phyloP scores from a whole-genome alignment of 108 stramenopile genomes.

The Mediolabrus comicus region DNA sequence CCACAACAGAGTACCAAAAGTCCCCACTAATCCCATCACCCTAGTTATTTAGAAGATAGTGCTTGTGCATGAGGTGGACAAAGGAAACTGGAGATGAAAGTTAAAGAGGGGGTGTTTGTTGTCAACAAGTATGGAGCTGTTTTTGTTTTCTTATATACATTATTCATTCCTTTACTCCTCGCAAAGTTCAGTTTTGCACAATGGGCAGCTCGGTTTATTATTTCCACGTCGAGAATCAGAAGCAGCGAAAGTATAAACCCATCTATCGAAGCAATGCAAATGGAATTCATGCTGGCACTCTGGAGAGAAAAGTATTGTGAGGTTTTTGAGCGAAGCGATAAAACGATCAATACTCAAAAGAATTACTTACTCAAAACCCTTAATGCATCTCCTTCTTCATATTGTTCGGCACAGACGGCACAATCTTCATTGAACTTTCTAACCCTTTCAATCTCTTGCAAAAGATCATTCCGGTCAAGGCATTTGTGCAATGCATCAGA shows the following conservation, averaged over 20 bases:
- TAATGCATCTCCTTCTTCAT: slow-evolving; percentile 35
- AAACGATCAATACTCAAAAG: neutral
- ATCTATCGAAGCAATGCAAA: slow-evolving; percentile 41
- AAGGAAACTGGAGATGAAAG: no score
- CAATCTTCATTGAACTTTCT: slow-evolving; percentile 39
- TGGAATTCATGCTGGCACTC: slow-evolving; percentile 45
- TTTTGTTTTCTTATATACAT: no score
- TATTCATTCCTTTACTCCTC: no score
- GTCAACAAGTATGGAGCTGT: no score
- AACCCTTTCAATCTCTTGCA: slow-evolving; percentile 19
- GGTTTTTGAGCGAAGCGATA: neutral
- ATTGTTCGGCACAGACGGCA: slow-evolving; percentile 42
- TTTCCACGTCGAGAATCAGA: slow-evolving; percentile 25
- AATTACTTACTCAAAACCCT: neutral
- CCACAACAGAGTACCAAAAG: no score
- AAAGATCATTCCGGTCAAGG: slow-evolving; percentile 25
- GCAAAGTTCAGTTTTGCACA: slow-evolving; percentile 23
- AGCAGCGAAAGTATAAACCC: slow-evolving; percentile 40
- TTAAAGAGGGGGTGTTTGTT: no score
- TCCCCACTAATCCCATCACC: no score
- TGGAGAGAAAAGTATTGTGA: neutral
- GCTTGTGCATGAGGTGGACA: no score
- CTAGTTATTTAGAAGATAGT: no score
- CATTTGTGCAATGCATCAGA: slow-evolving; percentile 13
- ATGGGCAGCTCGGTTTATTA: slow-evolving; percentile 30